Evolutionary conservation across 2,329 filamentous ascomycete genomes (phyloP).

Genomic region (Epichloe aotearoae): DNA sequence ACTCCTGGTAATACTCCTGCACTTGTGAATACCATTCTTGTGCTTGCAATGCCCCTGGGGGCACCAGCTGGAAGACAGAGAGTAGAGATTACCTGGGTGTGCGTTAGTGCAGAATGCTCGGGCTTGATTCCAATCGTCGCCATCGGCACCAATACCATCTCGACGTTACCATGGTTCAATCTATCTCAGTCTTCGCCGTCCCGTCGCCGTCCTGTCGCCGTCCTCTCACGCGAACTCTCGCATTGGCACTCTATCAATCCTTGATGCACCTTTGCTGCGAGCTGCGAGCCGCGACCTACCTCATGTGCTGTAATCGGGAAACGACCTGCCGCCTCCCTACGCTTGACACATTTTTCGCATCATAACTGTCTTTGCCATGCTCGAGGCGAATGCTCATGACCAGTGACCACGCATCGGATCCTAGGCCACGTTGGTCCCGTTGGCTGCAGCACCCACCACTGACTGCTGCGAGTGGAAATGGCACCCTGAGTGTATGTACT

Average conservation of each 20-base stretch:
- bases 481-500: no score
- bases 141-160: not conserved
- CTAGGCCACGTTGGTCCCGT: not conserved
- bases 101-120: not conserved
- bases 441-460: not conserved
- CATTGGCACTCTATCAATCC: no score
- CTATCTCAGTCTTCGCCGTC: no score
- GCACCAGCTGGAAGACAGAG: no score
- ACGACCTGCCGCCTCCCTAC: not conserved
- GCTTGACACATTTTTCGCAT: not conserved
- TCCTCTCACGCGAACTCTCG: not conserved
- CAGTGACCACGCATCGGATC: not conserved
- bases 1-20: no score
- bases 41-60: no score
- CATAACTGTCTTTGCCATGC: not conserved
- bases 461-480: no score
- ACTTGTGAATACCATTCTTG: no score
- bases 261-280: not conserved
- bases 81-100: no score
- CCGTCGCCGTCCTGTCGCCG: no score
- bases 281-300: not conserved
- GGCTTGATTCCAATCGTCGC: not conserved
- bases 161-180: no score
- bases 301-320: not conserved
- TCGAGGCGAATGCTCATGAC: not conserved